Evolutionary conservation across 108 stramenopile species (phyloP), one percentile per base, ranked within the genome.

Genomic region (Cyclotella kingstonii): DNA sequence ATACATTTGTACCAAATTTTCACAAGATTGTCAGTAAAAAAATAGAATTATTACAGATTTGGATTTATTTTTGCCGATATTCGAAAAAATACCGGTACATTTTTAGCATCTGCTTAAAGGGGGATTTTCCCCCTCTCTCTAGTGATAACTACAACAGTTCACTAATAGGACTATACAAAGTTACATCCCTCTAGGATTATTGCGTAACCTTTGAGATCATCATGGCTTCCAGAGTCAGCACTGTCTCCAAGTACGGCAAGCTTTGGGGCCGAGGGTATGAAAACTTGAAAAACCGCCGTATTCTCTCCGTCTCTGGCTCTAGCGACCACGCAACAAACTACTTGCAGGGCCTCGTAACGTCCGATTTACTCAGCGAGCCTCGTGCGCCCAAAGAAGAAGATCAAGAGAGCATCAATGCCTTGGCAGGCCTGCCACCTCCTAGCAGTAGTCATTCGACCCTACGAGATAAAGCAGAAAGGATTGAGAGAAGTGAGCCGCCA

Each of bases 181-280:
- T n/a, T n/a, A n/a, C n/a, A n/a, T n/a, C n/a, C n/a, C n/a, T n/a
- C n/a, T n/a, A n/a, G n/a, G n/a, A n/a, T n/a, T n/a, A n/a, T n/a
- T n/a, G n/a, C n/a, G n/a, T n/a, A n/a, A n/a, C n/a, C n/a, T n/a
- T n/a, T n/a, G n/a, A n/a, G n/a, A n/a, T n/a, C n/a, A 60, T 28
- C 38, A 71, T 71, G 70, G 70, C 70, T 0, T 66, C 54, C 54
- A 66, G 27, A 48, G 66, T 55, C 23, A 55, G 54, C 54, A 40
- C 54, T 12, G 60, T 48, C n/a, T 52, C 69, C 14, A 71, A 63
- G 51, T 71, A 80, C 57, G 87, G 90, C 57, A 78, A 79, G 4
- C 60, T 92, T 0, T 92, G 90, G 90, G 79, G 82, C 35, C 69
- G 80, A 23, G 90, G 90, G n/a, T 80, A 87, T 66, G 90, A 92